These are phyloP conservation scores for Effrenium voratum DNA, from an alignment of 73 alveolate species.

Conservation along the genomic window DNA sequence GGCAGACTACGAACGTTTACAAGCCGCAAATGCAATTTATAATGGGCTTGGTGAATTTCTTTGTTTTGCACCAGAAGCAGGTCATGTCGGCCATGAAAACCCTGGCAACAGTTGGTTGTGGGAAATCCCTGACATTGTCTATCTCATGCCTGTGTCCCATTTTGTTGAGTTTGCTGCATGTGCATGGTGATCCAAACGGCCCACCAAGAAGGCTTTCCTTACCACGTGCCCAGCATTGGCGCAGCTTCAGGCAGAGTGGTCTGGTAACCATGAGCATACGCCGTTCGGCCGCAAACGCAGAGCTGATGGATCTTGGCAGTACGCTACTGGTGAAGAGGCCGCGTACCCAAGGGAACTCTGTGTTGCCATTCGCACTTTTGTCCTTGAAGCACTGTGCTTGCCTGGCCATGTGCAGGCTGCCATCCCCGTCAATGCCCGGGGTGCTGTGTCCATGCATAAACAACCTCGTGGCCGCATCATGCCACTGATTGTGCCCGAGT, in stretches of 20 bases:
- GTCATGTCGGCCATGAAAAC: too few relatives aligned
- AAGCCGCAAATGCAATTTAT: too few relatives aligned
- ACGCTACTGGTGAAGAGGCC: too few relatives aligned
- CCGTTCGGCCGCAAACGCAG: not conserved
- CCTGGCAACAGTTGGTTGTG: not conserved
- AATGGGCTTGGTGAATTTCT: too few relatives aligned
- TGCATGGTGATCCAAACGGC: constrained; percentile 5
- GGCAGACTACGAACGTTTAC: too few relatives aligned
- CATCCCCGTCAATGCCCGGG: too few relatives aligned
- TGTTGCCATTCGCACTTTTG: not conserved
- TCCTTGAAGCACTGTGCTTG: not conserved
- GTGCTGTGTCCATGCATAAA: too few relatives aligned
- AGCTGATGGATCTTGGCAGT: too few relatives aligned
- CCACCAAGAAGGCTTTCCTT: not conserved
- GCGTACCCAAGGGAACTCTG: not conserved
- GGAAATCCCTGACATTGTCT: not conserved
- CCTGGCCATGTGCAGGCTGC: too few relatives aligned
- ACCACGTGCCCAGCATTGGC: not conserved
- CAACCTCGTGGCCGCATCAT: not conserved
- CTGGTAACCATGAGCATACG: not conserved
- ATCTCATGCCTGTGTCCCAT: not conserved
- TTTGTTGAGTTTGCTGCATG: constrained; percentile 4
- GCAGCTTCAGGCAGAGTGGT: not conserved
- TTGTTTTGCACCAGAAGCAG: too few relatives aligned
- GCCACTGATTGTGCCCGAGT: not conserved